A percentile compares a stretch with the other conserved stretches of the same genome.
Conservation (phyloP, 2,329 filamentous ascomycete genomes). For the Diplodia intermedia region DNA sequence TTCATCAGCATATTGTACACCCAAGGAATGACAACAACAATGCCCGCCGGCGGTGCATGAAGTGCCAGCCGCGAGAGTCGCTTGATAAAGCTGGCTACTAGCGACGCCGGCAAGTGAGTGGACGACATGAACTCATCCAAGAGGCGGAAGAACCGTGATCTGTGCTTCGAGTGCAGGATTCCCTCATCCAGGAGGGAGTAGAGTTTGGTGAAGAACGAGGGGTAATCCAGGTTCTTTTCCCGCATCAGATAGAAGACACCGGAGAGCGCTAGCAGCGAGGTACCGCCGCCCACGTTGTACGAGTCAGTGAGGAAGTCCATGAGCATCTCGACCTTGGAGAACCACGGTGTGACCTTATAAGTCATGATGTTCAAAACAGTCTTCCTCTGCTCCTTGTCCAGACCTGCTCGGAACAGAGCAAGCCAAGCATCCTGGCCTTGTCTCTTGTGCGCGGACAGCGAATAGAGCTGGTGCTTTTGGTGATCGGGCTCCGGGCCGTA, state of each 20-base stretch:
- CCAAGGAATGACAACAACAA: slow-evolving; percentile 89
- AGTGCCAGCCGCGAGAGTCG: slow-evolving; percentile 83
- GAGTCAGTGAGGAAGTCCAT: slow-evolving; percentile 98
- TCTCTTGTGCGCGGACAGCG: slow-evolving; percentile 74
- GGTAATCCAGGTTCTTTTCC: slow-evolving; percentile 94
- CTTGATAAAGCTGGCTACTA: slow-evolving; percentile 97
- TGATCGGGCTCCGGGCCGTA: slow-evolving; percentile 70
- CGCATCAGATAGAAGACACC: slow-evolving; percentile 95
- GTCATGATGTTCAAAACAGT: slow-evolving; percentile 76
- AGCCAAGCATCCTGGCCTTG: slow-evolving; percentile 88
- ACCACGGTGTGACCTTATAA: slow-evolving; percentile 84
- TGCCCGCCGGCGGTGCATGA: slow-evolving; percentile 86
- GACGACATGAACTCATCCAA: slow-evolving; percentile 90
- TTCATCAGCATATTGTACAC: slow-evolving; percentile 92
- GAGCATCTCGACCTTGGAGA: slow-evolving; percentile 83
- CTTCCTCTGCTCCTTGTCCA: slow-evolving; percentile 79
- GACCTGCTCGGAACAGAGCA: slow-evolving; percentile 70
- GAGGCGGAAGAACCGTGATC: slow-evolving; percentile 90
- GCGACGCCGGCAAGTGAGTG: slow-evolving; percentile 85
- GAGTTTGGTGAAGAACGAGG: slow-evolving; percentile 89
- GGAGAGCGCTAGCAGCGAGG: slow-evolving; percentile 84
- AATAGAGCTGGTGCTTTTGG: slow-evolving; percentile 66
- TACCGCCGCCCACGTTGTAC: slow-evolving; percentile 85
- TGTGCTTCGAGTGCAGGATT: slow-evolving; percentile 90
- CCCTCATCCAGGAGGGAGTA: slow-evolving; percentile 89